These are phyloP conservation scores for Chalciporus pseudorubinellus DNA, from an alignment of 768 basidiomycete genomes.

Conservation along the genomic window DNA sequence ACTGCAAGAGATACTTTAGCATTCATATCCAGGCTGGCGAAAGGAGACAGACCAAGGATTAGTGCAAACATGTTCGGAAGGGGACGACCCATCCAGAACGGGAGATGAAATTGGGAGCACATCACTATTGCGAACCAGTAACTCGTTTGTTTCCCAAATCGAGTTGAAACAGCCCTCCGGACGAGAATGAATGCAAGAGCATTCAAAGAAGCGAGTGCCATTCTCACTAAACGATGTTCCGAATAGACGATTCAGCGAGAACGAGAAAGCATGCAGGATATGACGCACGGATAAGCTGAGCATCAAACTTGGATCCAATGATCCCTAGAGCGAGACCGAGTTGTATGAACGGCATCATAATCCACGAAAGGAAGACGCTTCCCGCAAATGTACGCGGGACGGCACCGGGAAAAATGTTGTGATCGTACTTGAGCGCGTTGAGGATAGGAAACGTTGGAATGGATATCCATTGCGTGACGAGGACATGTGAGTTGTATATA, in stretches of 20 bases:
- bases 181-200: slow-evolving; percentile 61
- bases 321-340: slow-evolving; percentile 42
- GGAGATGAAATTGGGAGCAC: slow-evolving; percentile 84
- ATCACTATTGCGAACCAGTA: slow-evolving; percentile 66
- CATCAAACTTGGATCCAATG: slow-evolving; percentile 54
- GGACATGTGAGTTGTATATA: slow-evolving; percentile 6
- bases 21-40: background rate
- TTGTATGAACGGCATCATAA: slow-evolving; percentile 48
- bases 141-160: slow-evolving; percentile 61
- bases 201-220: slow-evolving; percentile 67
- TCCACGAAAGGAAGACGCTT: slow-evolving; percentile 63
- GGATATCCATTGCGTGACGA: background rate
- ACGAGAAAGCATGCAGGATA: background rate
- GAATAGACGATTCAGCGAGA: background rate
- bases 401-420: slow-evolving; percentile 82
- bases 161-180: slow-evolving; percentile 54
- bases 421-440: slow-evolving; percentile 69
- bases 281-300: slow-evolving; percentile 68
- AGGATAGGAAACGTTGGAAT: background rate
- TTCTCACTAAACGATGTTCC: slow-evolving; percentile 52
- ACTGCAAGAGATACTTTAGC: slow-evolving; percentile 32
- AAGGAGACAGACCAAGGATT: slow-evolving; percentile 56
- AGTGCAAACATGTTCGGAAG: slow-evolving; percentile 94
- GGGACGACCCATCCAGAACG: slow-evolving; percentile 92
- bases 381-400: slow-evolving; percentile 88